A percentile compares a stretch with the other conserved stretches of the same genome.
phyloP scores from a whole-genome alignment of 2,329 filamentous ascomycete genomes.

The Microsporum audouinii region DNA sequence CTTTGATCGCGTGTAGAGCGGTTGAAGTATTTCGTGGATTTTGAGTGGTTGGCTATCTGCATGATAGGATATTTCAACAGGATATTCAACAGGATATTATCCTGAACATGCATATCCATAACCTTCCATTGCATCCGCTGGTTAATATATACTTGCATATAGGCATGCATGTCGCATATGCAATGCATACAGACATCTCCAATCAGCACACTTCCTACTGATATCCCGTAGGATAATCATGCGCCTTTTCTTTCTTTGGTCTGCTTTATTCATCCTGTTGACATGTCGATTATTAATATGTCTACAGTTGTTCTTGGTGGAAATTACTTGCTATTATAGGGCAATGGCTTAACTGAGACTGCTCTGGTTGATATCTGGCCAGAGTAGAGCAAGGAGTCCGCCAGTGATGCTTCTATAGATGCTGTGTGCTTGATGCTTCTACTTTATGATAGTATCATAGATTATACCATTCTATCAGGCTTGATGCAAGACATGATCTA shows the following conservation, averaged over 20 bases:
- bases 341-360: not conserved
- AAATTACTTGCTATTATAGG: not conserved
- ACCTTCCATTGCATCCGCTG: not conserved
- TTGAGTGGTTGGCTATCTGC: not conserved
- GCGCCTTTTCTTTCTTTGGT: not conserved
- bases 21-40: not conserved
- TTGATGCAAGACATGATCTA: not conserved
- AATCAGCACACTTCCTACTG: not conserved
- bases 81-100: not conserved
- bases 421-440: not conserved
- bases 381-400: not conserved
- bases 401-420: not conserved
- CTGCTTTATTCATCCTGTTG: not conserved
- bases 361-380: not conserved
- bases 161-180: not conserved
- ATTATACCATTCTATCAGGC: not conserved
- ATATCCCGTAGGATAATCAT: not conserved
- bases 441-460: not conserved
- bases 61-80: not conserved
- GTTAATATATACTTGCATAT: not conserved
- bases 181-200: not conserved
- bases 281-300: not conserved
- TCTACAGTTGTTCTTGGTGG: not conserved
- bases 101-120: not conserved
- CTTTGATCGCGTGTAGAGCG: not conserved